Conservation (phyloP, 2,329 filamentous ascomycete species). For the Colletotrichum eleusines region DNA sequence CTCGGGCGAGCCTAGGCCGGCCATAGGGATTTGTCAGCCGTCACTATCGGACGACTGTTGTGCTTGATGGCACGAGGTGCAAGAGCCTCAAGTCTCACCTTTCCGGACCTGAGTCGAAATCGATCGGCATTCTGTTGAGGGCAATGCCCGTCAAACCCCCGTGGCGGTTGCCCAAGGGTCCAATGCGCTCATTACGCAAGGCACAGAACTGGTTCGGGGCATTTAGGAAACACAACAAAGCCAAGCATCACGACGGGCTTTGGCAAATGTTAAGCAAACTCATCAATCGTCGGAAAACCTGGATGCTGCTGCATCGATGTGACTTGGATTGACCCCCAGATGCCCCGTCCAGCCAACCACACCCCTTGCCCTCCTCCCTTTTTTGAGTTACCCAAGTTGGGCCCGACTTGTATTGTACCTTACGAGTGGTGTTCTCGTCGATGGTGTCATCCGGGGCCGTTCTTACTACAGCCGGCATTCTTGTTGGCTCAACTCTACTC, state of each 20-base stretch:
- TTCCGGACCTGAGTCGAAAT: constrained; percentile 10
- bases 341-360: background rate
- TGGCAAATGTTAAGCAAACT: constrained; percentile 25
- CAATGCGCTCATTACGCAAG: constrained; percentile 6
- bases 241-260: constrained; percentile 13
- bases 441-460: background rate
- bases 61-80: background rate
- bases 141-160: background rate
- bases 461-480: constrained; percentile 8
- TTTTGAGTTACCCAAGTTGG: background rate
- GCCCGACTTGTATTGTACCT: background rate
- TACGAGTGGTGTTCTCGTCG: constrained; percentile 1
- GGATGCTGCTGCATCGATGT: constrained; percentile 17
- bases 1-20: constrained; percentile 17
- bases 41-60: constrained; percentile 19
- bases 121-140: constrained; percentile 27
- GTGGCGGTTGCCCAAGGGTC: constrained; percentile 13
- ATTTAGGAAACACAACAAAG: constrained; percentile 18
- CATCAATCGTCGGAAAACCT: constrained; percentile 29
- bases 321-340: background rate
- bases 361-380: too few species aligned
- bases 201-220: constrained; percentile 5
- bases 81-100: constrained; percentile 22
- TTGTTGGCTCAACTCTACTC: background rate
- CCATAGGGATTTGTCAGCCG: constrained; percentile 4